Conservation (phyloP, 2,329 filamentous ascomycete species). For the Aspergillus vadensis region DNA sequence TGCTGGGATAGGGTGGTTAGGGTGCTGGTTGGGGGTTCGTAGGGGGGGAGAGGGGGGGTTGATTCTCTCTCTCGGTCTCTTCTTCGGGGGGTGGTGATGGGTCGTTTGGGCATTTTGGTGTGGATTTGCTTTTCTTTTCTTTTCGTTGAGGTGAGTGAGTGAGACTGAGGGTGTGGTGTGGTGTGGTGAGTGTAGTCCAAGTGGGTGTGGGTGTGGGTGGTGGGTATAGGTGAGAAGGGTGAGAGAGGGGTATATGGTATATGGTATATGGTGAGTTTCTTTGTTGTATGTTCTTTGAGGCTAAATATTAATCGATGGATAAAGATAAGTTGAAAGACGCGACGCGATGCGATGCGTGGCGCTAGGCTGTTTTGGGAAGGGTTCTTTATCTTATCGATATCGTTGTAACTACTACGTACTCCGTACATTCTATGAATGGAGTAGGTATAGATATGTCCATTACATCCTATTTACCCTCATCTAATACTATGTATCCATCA, state of each 20-base stretch:
- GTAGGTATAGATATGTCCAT: too few relatives aligned
- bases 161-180: background rate
- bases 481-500: conserved; percentile 37
- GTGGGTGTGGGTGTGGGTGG: background rate
- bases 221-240: background rate
- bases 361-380: conserved; percentile 33
- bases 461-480: too few relatives aligned
- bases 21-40: conserved; percentile 56
- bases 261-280: background rate
- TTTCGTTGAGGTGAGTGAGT: too few relatives aligned
- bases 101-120: background rate
- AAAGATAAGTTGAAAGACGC: conserved; percentile 20
- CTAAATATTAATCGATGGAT: conserved; percentile 2
- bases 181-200: background rate
- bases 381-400: background rate
- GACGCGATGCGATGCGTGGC: conserved; percentile 27
- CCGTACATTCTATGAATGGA: too few relatives aligned
- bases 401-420: background rate
- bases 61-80: background rate
- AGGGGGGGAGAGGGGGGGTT: conserved; percentile 46
- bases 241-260: background rate
- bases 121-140: too few relatives aligned
- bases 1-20: conserved; percentile 57
- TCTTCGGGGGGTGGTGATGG: background rate
- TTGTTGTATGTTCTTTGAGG: background rate